phyloP scores from a whole-genome alignment of 805 yeast genomes.

The Candida vaughaniae region DNA sequence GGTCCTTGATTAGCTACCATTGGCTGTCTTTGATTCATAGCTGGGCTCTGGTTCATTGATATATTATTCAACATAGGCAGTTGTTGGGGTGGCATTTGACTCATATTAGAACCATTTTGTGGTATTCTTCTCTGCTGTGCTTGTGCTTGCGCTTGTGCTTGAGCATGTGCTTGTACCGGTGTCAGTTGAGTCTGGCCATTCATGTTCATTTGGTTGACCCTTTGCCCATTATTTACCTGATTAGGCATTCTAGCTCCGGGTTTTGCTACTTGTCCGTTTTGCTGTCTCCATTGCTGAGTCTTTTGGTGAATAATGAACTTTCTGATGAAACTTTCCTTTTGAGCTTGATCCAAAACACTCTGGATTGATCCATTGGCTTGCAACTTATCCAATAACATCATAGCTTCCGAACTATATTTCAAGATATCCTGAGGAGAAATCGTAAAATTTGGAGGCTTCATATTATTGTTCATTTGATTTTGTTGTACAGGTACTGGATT shows the following conservation, averaged over 20 bases:
- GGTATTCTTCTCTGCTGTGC: background rate
- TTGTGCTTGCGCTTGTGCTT: constrained; percentile 21
- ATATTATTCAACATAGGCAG: constrained; percentile 15
- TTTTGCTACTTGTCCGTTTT: constrained; percentile 19
- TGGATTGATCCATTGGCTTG: constrained; percentile 37
- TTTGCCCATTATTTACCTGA: background rate
- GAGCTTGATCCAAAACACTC: constrained; percentile 33
- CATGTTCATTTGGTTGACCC: constrained; percentile 15
- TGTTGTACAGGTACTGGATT: constrained; percentile 11
- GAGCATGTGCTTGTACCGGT: constrained; percentile 1
- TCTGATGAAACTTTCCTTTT: constrained; percentile 37
- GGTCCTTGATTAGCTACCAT: background rate
- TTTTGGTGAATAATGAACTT: constrained; percentile 42
- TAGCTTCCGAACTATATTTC: constrained; percentile 40
- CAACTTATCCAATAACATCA: constrained; percentile 34
- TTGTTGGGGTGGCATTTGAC: constrained; percentile 17
- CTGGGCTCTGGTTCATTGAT: constrained; percentile 12
- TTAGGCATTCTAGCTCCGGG: background rate
- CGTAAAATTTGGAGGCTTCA: constrained; percentile 29
- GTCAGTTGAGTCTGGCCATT: constrained; percentile 6
- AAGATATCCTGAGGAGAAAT: constrained; percentile 39
- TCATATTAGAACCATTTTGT: constrained; percentile 1
- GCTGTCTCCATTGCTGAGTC: constrained; percentile 27
- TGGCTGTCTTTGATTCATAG: constrained; percentile 8
- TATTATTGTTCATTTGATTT: constrained; percentile 6